These are phyloP conservation scores for Salicornia ramosissima DNA, from an alignment of 148 eudicot genomes.

Conservation along the genomic window DNA sequence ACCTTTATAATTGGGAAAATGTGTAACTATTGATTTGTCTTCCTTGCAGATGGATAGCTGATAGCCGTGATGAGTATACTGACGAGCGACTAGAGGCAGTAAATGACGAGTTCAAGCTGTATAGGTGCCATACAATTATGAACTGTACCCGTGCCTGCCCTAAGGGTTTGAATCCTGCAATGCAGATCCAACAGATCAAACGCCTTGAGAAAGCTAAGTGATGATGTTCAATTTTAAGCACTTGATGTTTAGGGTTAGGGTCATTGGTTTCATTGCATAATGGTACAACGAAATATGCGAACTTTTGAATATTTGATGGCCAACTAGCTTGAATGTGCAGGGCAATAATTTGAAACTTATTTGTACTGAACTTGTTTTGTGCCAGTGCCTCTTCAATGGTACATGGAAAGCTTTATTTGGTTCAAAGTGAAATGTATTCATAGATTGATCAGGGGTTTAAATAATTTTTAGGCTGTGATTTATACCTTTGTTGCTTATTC, in stretches of 20 bases:
- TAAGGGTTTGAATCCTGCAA: conserved; percentile 90
- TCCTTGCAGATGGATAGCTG: conserved; percentile 88
- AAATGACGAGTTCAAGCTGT: conserved; percentile 88
- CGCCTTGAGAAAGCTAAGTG: conserved; percentile 41
- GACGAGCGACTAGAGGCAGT: conserved; percentile 86
- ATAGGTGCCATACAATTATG: conserved; percentile 92
- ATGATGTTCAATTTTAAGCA: background rate
- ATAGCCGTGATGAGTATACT: conserved; percentile 97
- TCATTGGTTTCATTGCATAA: background rate
- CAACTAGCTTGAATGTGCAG: conserved; percentile 8
- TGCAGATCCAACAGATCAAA: conserved; percentile 83
- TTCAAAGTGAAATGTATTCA: conserved; percentile 11
- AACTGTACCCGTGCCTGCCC: conserved; percentile 98
- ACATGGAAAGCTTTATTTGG: background rate
- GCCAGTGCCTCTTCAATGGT: background rate
- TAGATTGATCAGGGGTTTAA: conserved; percentile 1
- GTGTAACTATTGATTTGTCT: no score
- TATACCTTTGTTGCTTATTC: background rate
- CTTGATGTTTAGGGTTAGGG: conserved; percentile 1
- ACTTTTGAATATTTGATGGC: conserved; percentile 8
- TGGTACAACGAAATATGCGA: background rate
- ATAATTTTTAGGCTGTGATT: conserved; percentile 17
- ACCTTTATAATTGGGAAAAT: background rate
- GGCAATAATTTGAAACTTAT: background rate
- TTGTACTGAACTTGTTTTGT: conserved; percentile 5